Conservation (phyloP, 2,329 filamentous ascomycete species). For the Phaeosphaeria sp. region DNA sequence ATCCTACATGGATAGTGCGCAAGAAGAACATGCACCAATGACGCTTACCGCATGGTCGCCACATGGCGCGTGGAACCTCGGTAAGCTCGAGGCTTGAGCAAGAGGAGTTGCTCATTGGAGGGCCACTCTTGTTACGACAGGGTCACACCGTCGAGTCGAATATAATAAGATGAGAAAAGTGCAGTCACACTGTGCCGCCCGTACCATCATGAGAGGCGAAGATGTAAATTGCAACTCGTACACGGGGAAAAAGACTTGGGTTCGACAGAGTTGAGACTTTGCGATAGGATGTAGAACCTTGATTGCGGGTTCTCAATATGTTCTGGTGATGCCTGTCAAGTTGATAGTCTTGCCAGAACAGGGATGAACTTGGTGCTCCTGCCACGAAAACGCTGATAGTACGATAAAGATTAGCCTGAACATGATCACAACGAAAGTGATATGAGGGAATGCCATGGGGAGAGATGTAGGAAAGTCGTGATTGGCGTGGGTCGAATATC, state of each 20-base stretch:
- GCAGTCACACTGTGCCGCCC: background rate
- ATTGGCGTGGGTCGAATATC: background rate
- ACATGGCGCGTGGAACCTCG: background rate
- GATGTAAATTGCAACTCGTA: background rate
- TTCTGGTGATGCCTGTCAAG: background rate
- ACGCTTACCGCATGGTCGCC: background rate
- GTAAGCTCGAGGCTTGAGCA: background rate
- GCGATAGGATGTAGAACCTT: background rate
- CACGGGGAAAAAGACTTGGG: background rate
- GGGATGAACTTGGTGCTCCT: background rate
- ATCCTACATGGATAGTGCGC: background rate
- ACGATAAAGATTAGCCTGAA: background rate
- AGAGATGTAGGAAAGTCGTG: background rate
- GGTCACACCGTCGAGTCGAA: background rate
- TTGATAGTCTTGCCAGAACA: background rate
- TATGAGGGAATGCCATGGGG: background rate
- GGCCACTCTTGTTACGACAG: background rate
- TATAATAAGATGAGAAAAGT: background rate
- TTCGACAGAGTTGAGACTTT: background rate
- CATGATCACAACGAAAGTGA: background rate
- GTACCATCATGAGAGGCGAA: background rate
- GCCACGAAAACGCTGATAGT: background rate
- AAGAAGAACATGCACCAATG: background rate
- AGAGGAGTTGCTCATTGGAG: background rate
- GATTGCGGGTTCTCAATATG: background rate